Evolutionary conservation across 2,329 filamentous ascomycete species (phyloP).

Genomic region (Beauveria scarabaeidicola): DNA sequence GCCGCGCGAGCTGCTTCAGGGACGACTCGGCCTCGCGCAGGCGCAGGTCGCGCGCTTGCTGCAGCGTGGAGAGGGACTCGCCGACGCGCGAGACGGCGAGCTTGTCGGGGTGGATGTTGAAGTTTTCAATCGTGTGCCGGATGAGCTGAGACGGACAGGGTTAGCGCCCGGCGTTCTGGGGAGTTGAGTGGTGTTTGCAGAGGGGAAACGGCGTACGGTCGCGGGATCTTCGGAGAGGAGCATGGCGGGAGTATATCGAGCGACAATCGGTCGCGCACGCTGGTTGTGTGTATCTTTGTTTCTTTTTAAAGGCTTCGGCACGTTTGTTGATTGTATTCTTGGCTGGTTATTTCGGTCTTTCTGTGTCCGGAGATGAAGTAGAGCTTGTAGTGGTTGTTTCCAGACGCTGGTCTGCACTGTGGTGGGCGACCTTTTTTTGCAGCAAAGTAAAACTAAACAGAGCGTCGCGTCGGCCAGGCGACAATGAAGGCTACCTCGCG

Average conservation of each 20-base stretch:
- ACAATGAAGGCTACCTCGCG: constrained; percentile 16
- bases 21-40: constrained; percentile 60
- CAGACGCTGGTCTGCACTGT: not conserved
- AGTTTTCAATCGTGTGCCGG: constrained; percentile 83
- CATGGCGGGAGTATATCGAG: constrained; percentile 43
- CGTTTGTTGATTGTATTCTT: too few relatives aligned
- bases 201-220: constrained; percentile 50
- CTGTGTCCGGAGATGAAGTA: too few relatives aligned
- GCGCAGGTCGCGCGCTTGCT: constrained; percentile 72
- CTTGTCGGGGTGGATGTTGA: constrained; percentile 89
- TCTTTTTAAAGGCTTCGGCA: too few relatives aligned
- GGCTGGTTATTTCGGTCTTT: too few relatives aligned
- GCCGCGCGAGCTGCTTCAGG: constrained; percentile 65
- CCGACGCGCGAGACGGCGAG: constrained; percentile 72
- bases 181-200: not conserved
- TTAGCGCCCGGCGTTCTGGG: not conserved
- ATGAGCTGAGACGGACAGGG: constrained; percentile 57
- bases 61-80: constrained; percentile 75
- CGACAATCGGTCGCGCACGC: not conserved
- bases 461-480: constrained; percentile 22
- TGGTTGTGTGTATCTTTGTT: not conserved
- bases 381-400: not conserved
- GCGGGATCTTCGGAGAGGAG: constrained; percentile 90
- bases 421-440: not conserved
- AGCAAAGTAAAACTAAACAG: constrained; percentile 10